phyloP scores from a whole-genome alignment of 129 eudicot species.

The Flaveria trinervia region DNA sequence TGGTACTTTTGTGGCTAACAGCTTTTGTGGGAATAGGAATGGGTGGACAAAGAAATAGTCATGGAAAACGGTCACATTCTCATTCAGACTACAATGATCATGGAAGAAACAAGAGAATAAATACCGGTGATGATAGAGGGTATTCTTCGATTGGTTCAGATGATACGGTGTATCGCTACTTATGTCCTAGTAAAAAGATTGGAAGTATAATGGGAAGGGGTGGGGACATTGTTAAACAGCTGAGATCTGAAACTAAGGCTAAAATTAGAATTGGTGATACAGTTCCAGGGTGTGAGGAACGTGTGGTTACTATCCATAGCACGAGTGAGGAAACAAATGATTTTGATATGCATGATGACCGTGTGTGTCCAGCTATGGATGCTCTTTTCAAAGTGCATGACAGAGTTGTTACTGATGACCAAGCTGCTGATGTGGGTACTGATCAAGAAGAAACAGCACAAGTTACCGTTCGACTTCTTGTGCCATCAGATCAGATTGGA shows the following conservation, averaged over 20 bases:
- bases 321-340: slow-evolving; percentile 84
- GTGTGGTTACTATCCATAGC: slow-evolving; percentile 88
- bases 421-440: slow-evolving; percentile 49
- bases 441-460: slow-evolving; percentile 59
- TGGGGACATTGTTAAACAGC: slow-evolving; percentile 92
- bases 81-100: slow-evolving; percentile 60
- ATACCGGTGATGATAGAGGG: slow-evolving; percentile 57
- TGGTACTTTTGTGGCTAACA: not conserved
- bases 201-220: slow-evolving; percentile 98
- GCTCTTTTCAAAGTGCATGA: slow-evolving; percentile 91
- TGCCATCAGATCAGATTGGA: slow-evolving; percentile 96
- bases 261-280: slow-evolving; percentile 95
- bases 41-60: slow-evolving; percentile 88
- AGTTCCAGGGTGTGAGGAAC: slow-evolving; percentile 76
- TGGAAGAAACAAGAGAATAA: slow-evolving; percentile 72
- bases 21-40: slow-evolving; percentile 37
- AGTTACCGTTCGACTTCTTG: slow-evolving; percentile 73
- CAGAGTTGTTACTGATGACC: slow-evolving; percentile 80
- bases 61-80: slow-evolving; percentile 83
- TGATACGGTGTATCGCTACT: slow-evolving; percentile 89
- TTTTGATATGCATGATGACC: slow-evolving; percentile 60
- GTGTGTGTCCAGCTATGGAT: slow-evolving; percentile 83
- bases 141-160: slow-evolving; percentile 65
- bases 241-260: slow-evolving; percentile 75
- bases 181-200: slow-evolving; percentile 82